A percentile compares a stretch with the other conserved stretches of the same genome.
Conservation (phyloP, 495 filamentous ascomycete genomes). For the Talaromyces wortmannii region DNA sequence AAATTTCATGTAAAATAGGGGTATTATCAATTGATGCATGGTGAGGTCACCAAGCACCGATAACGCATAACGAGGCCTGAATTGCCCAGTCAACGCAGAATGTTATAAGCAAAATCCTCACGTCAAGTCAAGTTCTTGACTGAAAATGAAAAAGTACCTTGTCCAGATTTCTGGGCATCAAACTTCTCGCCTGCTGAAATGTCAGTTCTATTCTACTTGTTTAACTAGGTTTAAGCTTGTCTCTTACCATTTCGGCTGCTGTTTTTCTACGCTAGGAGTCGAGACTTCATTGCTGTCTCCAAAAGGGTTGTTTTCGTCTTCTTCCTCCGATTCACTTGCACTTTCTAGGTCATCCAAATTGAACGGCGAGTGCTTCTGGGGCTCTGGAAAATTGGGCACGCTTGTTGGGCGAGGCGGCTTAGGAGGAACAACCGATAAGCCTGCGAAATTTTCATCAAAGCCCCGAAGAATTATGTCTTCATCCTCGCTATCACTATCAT, state of each 20-base stretch:
- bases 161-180: background rate
- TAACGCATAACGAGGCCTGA: no score
- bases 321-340: constrained; percentile 47
- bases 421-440: constrained; percentile 31
- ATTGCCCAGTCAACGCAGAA: no score
- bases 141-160: background rate
- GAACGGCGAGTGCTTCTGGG: constrained; percentile 15
- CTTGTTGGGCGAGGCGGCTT: constrained; percentile 32
- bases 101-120: no score
- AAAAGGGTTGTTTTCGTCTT: constrained; percentile 71
- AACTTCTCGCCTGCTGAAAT: background rate
- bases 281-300: constrained; percentile 68
- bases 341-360: constrained; percentile 24
- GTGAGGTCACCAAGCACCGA: no score
- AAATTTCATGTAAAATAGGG: no score
- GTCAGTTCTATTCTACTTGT: background rate
- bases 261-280: constrained; percentile 48
- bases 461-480: constrained; percentile 20
- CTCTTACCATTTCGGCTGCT: constrained; percentile 47
- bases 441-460: constrained; percentile 30
- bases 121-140: no score
- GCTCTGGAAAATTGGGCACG: constrained; percentile 18
- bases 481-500: constrained; percentile 89
- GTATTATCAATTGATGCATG: no score
- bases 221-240: background rate